Conservation (phyloP, 345 rosid genomes). For the Citrus trifoliata region DNA sequence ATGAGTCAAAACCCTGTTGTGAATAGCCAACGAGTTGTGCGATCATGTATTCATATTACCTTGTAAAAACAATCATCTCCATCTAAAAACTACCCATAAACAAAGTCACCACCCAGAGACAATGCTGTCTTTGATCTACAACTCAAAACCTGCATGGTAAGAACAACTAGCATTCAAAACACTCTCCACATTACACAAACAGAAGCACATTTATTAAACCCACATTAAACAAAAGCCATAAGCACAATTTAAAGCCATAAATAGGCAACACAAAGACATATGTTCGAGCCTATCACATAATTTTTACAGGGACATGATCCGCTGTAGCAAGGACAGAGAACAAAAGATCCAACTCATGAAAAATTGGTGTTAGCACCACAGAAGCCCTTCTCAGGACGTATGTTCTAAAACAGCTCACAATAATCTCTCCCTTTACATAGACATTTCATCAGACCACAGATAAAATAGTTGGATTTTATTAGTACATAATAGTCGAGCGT, state of each 20-base stretch:
- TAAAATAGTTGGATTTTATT: slow-evolving; percentile 20
- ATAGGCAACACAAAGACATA: not conserved
- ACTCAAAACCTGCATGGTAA: not conserved
- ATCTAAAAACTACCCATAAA: not conserved
- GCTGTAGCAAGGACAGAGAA: not conserved
- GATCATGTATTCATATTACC: not conserved
- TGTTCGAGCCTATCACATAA: not conserved
- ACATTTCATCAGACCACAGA: slow-evolving; percentile 12
- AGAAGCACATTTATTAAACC: slow-evolving; percentile 7
- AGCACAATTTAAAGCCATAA: not conserved
- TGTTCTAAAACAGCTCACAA: not conserved
- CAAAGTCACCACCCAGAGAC: not conserved
- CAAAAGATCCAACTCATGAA: slow-evolving; percentile 9
- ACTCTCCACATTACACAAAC: not conserved
- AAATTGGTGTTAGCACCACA: not conserved
- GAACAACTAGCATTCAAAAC: not conserved
- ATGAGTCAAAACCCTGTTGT: not conserved
- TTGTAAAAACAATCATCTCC: not conserved
- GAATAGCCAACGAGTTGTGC: not conserved
- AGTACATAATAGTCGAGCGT: slow-evolving; percentile 5
- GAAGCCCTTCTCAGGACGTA: not conserved
- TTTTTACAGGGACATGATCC: slow-evolving; percentile 10
- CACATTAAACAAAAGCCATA: slow-evolving; percentile 5
- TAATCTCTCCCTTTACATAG: slow-evolving; percentile 12
- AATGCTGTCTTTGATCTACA: not conserved